A percentile compares a stretch with the other conserved stretches of the same genome.
phyloP scores from a whole-genome alignment of 1,139 yeast species.

The Candida neerlandica region DNA sequence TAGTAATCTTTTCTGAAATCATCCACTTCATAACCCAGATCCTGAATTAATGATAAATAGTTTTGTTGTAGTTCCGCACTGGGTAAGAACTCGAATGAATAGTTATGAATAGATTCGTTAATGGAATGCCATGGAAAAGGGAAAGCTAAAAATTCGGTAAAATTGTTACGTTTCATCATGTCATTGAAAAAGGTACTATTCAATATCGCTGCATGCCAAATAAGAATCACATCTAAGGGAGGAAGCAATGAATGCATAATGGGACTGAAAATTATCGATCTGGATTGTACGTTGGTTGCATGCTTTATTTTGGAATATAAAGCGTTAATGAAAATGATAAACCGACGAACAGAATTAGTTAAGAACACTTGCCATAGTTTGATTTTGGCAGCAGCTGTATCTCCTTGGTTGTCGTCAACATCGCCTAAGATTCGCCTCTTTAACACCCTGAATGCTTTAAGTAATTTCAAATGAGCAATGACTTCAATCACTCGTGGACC shows the following conservation, averaged over 20 bases:
- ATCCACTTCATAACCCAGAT: background rate
- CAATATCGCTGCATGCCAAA: slow-evolving; percentile 3
- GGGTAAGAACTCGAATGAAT: slow-evolving; percentile 7
- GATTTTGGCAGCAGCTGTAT: background rate
- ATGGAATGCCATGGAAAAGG: slow-evolving; percentile 6
- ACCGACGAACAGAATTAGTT: slow-evolving; percentile 1
- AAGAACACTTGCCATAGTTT: slow-evolving; percentile 5
- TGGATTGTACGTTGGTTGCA: background rate
- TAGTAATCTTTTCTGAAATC: background rate
- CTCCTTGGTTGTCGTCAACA: background rate
- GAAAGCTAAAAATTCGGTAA: slow-evolving; percentile 2
- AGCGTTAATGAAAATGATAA: slow-evolving; percentile 5
- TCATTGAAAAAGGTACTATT: background rate
- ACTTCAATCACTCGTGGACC: background rate
- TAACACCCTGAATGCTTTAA: background rate
- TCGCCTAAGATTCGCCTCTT: slow-evolving; percentile 3
- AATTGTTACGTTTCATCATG: slow-evolving; percentile 1
- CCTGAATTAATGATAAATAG: background rate
- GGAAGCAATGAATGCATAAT: slow-evolving; percentile 5
- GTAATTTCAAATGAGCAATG: slow-evolving; percentile 1
- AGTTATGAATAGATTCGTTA: slow-evolving; percentile 5
- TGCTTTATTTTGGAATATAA: slow-evolving; percentile 3
- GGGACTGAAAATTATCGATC: background rate
- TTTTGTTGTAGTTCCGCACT: background rate
- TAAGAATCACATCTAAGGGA: slow-evolving; percentile 5